Conservation (phyloP, 306 rosid genomes). For the Hippophae tibetana region DNA sequence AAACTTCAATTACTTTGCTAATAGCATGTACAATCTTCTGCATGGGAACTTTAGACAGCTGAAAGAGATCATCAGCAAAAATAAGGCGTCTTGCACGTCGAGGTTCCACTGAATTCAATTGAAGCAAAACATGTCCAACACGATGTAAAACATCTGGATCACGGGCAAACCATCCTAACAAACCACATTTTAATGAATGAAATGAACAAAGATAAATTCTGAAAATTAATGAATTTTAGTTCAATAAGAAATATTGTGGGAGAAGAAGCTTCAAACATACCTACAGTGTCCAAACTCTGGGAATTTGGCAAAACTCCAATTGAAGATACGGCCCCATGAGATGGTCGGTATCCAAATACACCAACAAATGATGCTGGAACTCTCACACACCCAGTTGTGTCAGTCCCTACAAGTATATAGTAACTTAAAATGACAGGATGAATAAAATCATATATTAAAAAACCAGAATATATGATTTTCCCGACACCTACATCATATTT, state of each 20-base stretch:
- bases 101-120: conserved; percentile 41
- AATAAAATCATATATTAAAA: not conserved
- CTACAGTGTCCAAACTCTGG: conserved; percentile 72
- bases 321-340: conserved; percentile 63
- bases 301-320: conserved; percentile 66
- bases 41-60: conserved; percentile 49
- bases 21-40: conserved; percentile 47
- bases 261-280: conserved; percentile 33
- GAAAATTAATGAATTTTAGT: not conserved
- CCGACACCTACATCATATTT: too few species aligned
- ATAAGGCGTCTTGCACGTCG: conserved; percentile 49
- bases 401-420: conserved; percentile 45
- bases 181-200: conserved; percentile 12
- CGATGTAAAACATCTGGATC: conserved; percentile 58
- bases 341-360: conserved; percentile 67
- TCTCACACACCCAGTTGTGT: conserved; percentile 77
- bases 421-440: conserved; percentile 4
- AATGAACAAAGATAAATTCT: conserved; percentile 6
- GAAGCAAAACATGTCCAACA: conserved; percentile 72
- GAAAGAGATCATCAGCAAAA: conserved; percentile 81
- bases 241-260: not conserved
- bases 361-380: conserved; percentile 77
- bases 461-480: too few species aligned
- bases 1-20: conserved; percentile 44
- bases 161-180: conserved; percentile 67